Evolutionary conservation across 2,329 filamentous ascomycete genomes (phyloP).

Genomic region (Arthrobotrys pseudoclavata): DNA sequence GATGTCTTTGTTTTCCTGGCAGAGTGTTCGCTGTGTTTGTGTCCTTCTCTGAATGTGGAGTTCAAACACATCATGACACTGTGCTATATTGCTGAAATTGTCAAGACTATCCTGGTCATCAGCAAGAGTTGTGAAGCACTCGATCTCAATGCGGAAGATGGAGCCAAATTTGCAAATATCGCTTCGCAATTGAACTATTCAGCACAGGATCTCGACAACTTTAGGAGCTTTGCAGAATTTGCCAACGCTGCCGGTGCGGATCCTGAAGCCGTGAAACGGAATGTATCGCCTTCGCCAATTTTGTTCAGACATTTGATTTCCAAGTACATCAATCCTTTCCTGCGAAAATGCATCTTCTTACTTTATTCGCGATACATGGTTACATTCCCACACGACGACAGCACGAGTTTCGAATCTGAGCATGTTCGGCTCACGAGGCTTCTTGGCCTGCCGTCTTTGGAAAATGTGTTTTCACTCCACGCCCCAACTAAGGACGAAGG

Average conservation of each 20-base stretch:
- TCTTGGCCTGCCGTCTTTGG: conserved; percentile 81
- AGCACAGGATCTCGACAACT: conserved; percentile 37
- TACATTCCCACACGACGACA: conserved; percentile 79
- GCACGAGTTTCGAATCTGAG: conserved; percentile 72
- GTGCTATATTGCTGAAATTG: conserved; percentile 90
- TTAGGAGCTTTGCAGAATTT: conserved; percentile 47
- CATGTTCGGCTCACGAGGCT: conserved; percentile 83
- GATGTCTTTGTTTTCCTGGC: conserved; percentile 86
- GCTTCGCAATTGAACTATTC: conserved; percentile 37
- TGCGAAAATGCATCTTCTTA: conserved; percentile 86
- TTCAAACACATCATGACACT: conserved; percentile 84
- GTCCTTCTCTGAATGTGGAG: conserved; percentile 77
- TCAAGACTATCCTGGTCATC: conserved; percentile 79
- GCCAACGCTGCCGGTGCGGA: conserved; percentile 20
- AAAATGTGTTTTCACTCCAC: conserved; percentile 79
- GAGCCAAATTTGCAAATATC: conserved; percentile 24
- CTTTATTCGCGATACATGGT: conserved; percentile 90
- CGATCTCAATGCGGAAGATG: conserved; percentile 41
- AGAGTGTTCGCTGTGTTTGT: conserved; percentile 80
- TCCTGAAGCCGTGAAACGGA: conserved; percentile 14
- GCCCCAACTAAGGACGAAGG: conserved; percentile 66
- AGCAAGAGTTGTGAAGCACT: conserved; percentile 64
- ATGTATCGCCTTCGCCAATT: conserved; percentile 39
- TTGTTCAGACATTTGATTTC: conserved; percentile 68
- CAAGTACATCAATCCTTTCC: conserved; percentile 88